Conservation (phyloP, 345 rosid genomes). For the Populus deltoides region DNA sequence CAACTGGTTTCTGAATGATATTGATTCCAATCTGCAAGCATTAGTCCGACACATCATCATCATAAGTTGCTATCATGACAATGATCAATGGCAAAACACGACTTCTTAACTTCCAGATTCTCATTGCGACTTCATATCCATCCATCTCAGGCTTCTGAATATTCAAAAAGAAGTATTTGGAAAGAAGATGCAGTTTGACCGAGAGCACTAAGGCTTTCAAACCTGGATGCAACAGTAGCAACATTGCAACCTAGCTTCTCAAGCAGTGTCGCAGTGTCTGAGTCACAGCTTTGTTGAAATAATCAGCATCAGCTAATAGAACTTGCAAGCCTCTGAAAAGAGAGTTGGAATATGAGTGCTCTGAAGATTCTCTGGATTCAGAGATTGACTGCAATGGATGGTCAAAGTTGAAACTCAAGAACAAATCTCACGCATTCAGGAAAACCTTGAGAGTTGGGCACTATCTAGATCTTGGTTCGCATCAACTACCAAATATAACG, state of each 20-base stretch:
- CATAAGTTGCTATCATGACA: constrained; percentile 54
- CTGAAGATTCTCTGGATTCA: constrained; percentile 48
- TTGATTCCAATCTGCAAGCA: constrained; percentile 70
- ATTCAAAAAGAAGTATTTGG: constrained; percentile 64
- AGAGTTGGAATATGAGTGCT: constrained; percentile 56
- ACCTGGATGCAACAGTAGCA: constrained; percentile 62
- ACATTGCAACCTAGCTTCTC: constrained; percentile 86
- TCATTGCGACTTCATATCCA: constrained; percentile 73
- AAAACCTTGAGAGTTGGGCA: constrained; percentile 51
- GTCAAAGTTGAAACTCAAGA: constrained; percentile 57
- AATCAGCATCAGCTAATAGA: constrained; percentile 65
- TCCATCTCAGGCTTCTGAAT: constrained; percentile 75
- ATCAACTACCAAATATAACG: constrained; percentile 48
- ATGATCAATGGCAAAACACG: constrained; percentile 67
- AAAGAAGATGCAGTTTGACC: constrained; percentile 42
- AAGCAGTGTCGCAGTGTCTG: constrained; percentile 45
- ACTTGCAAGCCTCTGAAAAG: constrained; percentile 67
- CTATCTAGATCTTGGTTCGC: constrained; percentile 78
- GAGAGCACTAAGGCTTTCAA: constrained; percentile 60
- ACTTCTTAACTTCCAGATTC: constrained; percentile 59
- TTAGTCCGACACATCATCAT: constrained; percentile 56
- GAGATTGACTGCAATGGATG: constrained; percentile 45
- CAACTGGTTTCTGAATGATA: constrained; percentile 70
- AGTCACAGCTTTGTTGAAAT: constrained; percentile 65
- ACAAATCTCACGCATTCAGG: constrained; percentile 69